Base-by-base conservation (phyloP, 2,329 filamentous ascomycete species). In the Neopestalotiopsis sp. region DNA sequence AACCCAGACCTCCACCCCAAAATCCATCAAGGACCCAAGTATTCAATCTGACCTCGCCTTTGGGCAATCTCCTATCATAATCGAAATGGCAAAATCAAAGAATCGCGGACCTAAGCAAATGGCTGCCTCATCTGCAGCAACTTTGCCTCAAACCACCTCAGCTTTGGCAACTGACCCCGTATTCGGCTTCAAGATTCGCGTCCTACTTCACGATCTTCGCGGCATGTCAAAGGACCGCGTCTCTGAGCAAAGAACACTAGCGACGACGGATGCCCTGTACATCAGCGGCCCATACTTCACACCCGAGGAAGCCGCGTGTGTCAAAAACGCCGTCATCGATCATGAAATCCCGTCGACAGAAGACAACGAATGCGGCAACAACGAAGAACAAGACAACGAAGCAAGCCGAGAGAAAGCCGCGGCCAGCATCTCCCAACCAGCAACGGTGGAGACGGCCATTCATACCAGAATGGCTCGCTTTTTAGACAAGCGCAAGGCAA, bases 401-500 rank as follows among this genome's bases (percentile, higher is more conserved):
- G 10, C 57, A 4, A 59, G 57, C 24, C 13, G 5, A 17, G 9
- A 28, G 20, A 14, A 34, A 28, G 28, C 57, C n/a, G 45, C 45
- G 2, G 9, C 45, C n/a, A 17, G 20, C 7, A 9, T 52, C 6
- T 24, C 45, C n/a, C 6, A 20, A 5, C 45, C n/a, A 59, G 17
- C 30, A 24, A 73, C 69, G 1, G 70, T 76, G 4, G 74, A 77
- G 65, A 67, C 69, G 9, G 71, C 72, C 1, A 74, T 78, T 20
- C 69, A 74, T 34, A 57, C 56, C 4, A 68, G 68, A 12, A 68
- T 78, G 20, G 61, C 45, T 9, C 72, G 70, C 60, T 77, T 78
- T 69, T 72, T 75, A 30, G 72, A 73, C 2, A 75, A 76, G 68
- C 71, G 75, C 17, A 72, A 69, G 67, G 75, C 75, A 24, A 77